These are phyloP conservation scores for Aureobasidium sp. DNA, from an alignment of 2,329 filamentous ascomycete species.

Conservation along the genomic window DNA sequence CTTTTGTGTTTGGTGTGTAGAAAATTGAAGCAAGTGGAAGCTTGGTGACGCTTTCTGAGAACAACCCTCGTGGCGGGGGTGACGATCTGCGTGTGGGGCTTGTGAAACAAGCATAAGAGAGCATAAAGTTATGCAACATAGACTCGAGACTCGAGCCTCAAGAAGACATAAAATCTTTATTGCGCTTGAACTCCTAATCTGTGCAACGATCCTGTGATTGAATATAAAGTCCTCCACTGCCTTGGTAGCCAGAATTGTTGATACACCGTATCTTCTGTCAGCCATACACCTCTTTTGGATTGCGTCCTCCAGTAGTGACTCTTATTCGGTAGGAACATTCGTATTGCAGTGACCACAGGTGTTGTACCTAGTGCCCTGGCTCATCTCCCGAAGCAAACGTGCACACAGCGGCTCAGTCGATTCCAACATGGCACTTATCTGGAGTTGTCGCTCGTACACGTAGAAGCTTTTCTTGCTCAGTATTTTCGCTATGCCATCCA, in stretches of 20 bases:
- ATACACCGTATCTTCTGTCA: no score
- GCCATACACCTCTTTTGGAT: no score
- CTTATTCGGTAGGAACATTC: no score
- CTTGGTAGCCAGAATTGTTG: no score
- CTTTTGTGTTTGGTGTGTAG: neutral
- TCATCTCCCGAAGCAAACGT: neutral
- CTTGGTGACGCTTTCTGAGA: neutral
- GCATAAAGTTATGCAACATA: neutral
- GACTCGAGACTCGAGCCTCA: no score
- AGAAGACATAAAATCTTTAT: no score
- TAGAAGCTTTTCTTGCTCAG: neutral
- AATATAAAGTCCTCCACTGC: no score
- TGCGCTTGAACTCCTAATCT: no score
- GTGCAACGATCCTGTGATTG: no score
- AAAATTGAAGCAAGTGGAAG: neutral
- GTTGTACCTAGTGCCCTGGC: no score
- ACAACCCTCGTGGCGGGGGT: slow-evolving; percentile 5
- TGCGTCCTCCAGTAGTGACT: no score
- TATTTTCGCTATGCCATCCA: neutral
- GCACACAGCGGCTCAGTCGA: neutral
- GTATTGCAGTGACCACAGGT: no score
- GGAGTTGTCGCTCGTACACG: neutral
- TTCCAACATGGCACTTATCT: neutral
- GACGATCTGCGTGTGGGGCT: neutral
- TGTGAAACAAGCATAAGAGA: neutral